phyloP scores from a whole-genome alignment of 1,139 yeast genomes.

The Suhomyces kunorum region DNA sequence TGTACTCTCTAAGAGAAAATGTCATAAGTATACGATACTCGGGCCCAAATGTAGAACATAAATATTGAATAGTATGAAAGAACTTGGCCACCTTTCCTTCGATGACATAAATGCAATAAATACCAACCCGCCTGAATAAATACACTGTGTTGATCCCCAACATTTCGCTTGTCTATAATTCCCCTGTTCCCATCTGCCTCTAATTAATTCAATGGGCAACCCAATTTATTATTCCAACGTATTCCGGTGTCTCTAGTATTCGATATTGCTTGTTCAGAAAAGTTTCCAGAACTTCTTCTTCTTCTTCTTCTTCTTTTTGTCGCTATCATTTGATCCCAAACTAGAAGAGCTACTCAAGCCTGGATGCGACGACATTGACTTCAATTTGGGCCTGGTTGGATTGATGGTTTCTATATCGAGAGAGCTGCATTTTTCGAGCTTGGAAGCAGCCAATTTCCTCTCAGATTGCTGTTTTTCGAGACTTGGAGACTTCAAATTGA shows the following conservation, averaged over 20 bases:
- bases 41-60: too few species aligned
- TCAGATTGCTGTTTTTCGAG: conserved; percentile 4
- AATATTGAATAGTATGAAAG: too few species aligned
- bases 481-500: conserved; percentile 21
- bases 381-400: conserved; percentile 20
- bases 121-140: too few species aligned
- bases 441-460: conserved; percentile 9
- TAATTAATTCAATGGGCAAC: too few species aligned
- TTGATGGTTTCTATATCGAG: conserved; percentile 27
- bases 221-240: too few species aligned
- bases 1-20: too few species aligned
- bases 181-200: too few species aligned
- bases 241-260: not conserved
- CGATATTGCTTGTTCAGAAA: conserved; percentile 21
- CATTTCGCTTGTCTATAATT: too few species aligned
- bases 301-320: conserved; percentile 23
- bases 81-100: too few species aligned
- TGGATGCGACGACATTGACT: conserved; percentile 46
- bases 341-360: conserved; percentile 23
- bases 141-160: too few species aligned
- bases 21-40: too few species aligned
- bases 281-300: conserved; percentile 42
- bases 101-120: too few species aligned
- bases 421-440: conserved; percentile 31
- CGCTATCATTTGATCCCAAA: conserved; percentile 11